Evolutionary conservation across 768 basidiomycete genomes (phyloP), one percentile per base, ranked within the genome.

Genomic region (Coprinellus micaceus): DNA sequence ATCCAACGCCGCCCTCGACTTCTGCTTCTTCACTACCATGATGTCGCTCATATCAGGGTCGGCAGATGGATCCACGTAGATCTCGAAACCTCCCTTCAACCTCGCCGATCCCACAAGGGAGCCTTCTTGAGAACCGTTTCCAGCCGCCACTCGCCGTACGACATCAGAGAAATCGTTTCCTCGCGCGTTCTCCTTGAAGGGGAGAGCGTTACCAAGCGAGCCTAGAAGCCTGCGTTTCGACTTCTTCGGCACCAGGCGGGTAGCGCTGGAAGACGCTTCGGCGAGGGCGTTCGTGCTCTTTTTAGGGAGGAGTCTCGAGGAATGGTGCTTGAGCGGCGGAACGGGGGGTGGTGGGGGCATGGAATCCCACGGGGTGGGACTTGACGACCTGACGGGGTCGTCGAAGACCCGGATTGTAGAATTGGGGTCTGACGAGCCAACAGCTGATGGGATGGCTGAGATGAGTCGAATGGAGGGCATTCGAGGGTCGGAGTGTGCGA

Each of bases 1-100:
- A 61, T 86, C 80, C 57, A 91, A 66, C 1, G 70, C 84, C 0
- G 75, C 75, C 0, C 89, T 71, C 0, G 81, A 82, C 61, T 87
- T 89, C 74, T 84, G 84, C 79, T 88, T 89, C 79, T 86, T 88
- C 36, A 91, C 83, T 66, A 91, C 76, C 21, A 88, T 66, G 19
- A 90, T 81, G 60, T 89, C 87, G 5, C 80, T 85, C 33, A 85
- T 73, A 21, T 88, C 87, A 0, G 83, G 81, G 61, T 88, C 86
- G 22, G 78, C 72, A 9, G 77, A 70, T 1, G 84, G 82, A 59
- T 90, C 89, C 9, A 90, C 85, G 61, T 77, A 80, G 45, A 91
- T 88, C 60, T 91, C 88, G 62, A 88, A 85, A 1, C 82, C 82
- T 4, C 79, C 72, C 44, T 52, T 57, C 43, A 57, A 26, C 51